Base-by-base conservation (phyloP, 2,329 filamentous ascomycete genomes). In the Botryotinia narcissicola region DNA sequence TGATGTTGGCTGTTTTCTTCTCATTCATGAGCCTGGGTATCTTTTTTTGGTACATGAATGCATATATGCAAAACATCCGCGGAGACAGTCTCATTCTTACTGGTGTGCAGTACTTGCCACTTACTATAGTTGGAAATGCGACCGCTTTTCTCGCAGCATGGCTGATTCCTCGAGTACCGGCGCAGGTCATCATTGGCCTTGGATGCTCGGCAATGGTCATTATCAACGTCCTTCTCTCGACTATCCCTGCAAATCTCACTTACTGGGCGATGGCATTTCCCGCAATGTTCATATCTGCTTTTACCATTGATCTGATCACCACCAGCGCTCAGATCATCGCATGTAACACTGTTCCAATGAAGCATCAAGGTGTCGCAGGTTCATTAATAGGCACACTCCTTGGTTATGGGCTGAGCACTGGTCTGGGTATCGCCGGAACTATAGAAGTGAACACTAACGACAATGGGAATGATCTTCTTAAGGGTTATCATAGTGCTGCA, bases 241-340 rank as follows among this genome's bases (percentile, higher is more conserved):
- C 85, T 0, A 83, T 86, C 79, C 85, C 85, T 0, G 78, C 81
- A 9, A 80, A 85, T 2, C 84, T 86, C 74, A 82, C 78, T 0
- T 87, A 82, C 76, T 86, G 84, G 84, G 80, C 80, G 5, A 82
- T 83, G 72, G 75, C 79, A 0, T 87, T 87, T 68, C 84, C 80
- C 0, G 81, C 81, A 3, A 79, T 80, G 25, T 73, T 83, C 7
- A 75, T 83, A 14, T 75, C 77, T 60, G 81, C 82, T 3, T 76
- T 84, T 76, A 85, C 84, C 44, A 85, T 85, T 0, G 86, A 88
- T 74, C 83, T 88, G 3, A 82, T 86, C 8, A 87, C 84, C 71
- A 84, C 85, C 0, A 85, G 85, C 0, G 85, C 85, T 0, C 85
- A 88, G 74, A 85, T 88, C 7, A 86, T 88, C 71, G 85, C 86